Evolutionary conservation across 202 grass and related monocot genomes (phyloP), one percentile per base, ranked within the genome.

Genomic region (Cymbopogon flexuosus): DNA sequence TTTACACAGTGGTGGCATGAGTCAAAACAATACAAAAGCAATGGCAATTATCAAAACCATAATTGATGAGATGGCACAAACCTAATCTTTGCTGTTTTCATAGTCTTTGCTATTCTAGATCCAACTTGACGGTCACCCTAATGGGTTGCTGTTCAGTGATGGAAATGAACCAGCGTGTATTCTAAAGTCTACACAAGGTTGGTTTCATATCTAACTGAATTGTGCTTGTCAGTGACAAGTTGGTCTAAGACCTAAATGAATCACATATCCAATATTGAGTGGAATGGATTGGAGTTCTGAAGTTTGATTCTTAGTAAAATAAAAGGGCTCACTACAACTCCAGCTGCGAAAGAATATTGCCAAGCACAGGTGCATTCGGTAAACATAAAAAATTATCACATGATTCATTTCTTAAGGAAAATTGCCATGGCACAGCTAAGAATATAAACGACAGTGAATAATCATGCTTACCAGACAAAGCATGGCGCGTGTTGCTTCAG

Each of bases 401-500:
- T 4, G 52, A 27, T 18, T 60, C 56, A 19, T 73, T 36, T 75
- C 16, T 58, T 21, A 58, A 39, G 35, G 27, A 2, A 82, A 66
- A 31, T 27, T 77, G 23, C 6, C 22, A 76, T 46, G 18, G 6
- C 1, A 73, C 9, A 33, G 71, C 63, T 11, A 84, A 29, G 31
- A 70, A 82, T 65, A 64, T 3, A 45, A 45, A 57, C 33, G 5
- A 10, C 11, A 52, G 70, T 6, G 5, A 12, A 80, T 62, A 67
- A 37, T 72, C 71, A 36, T 47, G 52, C 84, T 98, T 93, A 99
- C 96, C 92, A 99, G 88, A 73, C 96, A 95, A 88, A 96, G 90
- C 83, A 93, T 85, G 14, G 90, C 75, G 36, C 78, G 83, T 34
- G 88, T 93, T 83, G 87, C 89, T 65, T 99, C 96, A 13, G 96